Base-by-base conservation (phyloP, 2,329 filamentous ascomycete genomes). In the Hortaea sp. region DNA sequence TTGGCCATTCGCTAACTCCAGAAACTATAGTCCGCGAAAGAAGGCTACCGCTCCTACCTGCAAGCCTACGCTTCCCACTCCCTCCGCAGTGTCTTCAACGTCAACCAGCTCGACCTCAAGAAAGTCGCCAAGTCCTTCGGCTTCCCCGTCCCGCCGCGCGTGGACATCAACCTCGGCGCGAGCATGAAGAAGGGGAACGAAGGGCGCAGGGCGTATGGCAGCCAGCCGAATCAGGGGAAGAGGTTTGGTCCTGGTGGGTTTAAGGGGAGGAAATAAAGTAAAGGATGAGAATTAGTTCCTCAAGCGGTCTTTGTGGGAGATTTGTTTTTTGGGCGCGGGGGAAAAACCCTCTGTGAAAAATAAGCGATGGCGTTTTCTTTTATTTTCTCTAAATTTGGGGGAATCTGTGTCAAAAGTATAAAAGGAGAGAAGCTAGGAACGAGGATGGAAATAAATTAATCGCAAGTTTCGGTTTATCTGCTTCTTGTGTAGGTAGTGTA, bases 1-100 rank as follows among this genome's bases (percentile, higher is more conserved):
- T 43, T 27, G 6, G n/a, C n/a, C n/a, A n/a, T 37, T 35, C 42
- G 13, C 37, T 52, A 11, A 48, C 41, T 28, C 7, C 9, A 10
- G 20, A 7, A 32, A n/a, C n/a, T n/a, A n/a, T n/a, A n/a, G 73
- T 80, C 77, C 30, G 79, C 79, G 39, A 83, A 82, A 63, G 79
- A 82, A 54, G 78, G 86, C 4, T 94, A 92, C 71, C 79, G 86
- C 49, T 87, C 85, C 13, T 98, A 98, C 65, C 77, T 98, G 27
- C 88, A 97, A 65, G 90, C 92, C 0, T 98, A 98, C 63, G 88
- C 90, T 20, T 88, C 83, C 48, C 92, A 90, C 68, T 83, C 78
- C 55, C 72, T 92, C 49, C 79, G 87, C 29, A 84, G 81, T n/a
- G 82, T 94, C 34, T 94, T 90, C 62, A 85, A 90, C 64, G 80